A percentile compares a stretch with the other conserved stretches of the same genome.
These are phyloP conservation scores for Sporothrix brunneoviolacea DNA, from an alignment of 2,329 filamentous ascomycete species.

Conservation along the genomic window DNA sequence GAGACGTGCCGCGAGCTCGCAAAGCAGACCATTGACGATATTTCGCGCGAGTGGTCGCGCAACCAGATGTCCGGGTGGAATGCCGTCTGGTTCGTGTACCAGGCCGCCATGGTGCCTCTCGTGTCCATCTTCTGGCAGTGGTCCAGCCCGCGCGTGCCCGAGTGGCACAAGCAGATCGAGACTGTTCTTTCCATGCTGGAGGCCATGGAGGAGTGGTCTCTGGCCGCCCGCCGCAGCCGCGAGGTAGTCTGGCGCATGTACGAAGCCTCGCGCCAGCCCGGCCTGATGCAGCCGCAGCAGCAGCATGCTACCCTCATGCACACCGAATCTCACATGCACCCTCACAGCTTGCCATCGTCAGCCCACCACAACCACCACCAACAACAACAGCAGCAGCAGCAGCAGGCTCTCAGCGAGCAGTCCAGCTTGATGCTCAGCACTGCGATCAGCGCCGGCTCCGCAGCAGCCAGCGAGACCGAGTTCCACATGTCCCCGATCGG, in stretches of 20 bases:
- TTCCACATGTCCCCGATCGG: conserved; percentile 47
- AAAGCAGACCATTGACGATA: conserved; percentile 64
- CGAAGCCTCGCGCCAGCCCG: conserved; percentile 43
- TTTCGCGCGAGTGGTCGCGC: conserved; percentile 60
- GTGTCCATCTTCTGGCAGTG: conserved; percentile 67
- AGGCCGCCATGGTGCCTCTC: conserved; percentile 72
- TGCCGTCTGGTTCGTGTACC: conserved; percentile 75
- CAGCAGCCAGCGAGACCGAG: conserved; percentile 28
- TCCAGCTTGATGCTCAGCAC: conserved; percentile 21
- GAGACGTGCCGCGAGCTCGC: conserved; percentile 64
- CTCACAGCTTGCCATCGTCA: neutral
- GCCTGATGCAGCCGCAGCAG: conserved; percentile 20
- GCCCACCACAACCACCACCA: conserved; percentile 22
- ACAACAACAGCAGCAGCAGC: conserved; percentile 10
- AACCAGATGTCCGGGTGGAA: conserved; percentile 78
- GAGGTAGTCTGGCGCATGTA: conserved; percentile 60
- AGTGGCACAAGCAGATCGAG: conserved; percentile 53
- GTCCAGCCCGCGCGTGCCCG: conserved; percentile 39
- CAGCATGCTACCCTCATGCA: conserved; percentile 11
- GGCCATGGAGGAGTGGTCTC: conserved; percentile 58
- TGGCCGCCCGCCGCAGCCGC: conserved; percentile 54
- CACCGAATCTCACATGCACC: neutral
- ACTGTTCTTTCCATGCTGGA: conserved; percentile 55
- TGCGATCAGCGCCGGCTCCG: conserved; percentile 2
- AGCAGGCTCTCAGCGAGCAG: conserved; percentile 30